Evolutionary conservation across 768 basidiomycete species (phyloP).

Genomic region (Agrocybe pediades): DNA sequence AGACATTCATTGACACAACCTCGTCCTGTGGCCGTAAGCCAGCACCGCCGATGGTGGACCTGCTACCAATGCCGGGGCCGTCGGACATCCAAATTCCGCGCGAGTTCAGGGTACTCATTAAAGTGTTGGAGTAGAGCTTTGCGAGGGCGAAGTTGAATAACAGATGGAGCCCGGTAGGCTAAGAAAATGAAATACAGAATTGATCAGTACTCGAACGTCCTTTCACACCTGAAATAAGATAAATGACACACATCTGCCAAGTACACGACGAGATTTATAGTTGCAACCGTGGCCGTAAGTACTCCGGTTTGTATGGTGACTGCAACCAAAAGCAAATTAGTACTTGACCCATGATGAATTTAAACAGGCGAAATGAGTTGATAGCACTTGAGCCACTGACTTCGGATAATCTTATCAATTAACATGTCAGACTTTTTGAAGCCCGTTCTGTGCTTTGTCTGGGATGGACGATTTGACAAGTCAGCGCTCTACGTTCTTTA

Average conservation of each 20-base stretch:
- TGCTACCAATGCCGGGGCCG: not conserved
- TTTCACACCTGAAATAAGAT: constrained; percentile 13
- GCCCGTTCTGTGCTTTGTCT: constrained; percentile 43
- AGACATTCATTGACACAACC: not conserved
- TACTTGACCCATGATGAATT: no score
- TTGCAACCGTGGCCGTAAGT: constrained; percentile 32
- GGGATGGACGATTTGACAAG: no score
- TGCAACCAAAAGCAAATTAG: constrained; percentile 6
- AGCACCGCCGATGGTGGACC: not conserved
- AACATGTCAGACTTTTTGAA: constrained; percentile 39
- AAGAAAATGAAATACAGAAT: no score
- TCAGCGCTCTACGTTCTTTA: no score
- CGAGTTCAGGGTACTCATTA: constrained; percentile 19
- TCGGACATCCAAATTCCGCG: constrained; percentile 10
- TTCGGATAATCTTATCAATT: constrained; percentile 41
- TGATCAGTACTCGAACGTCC: not conserved
- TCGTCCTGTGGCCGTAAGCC: no score
- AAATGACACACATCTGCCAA: constrained; percentile 12
- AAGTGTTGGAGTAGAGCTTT: constrained; percentile 16
- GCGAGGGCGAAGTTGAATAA: constrained; percentile 18
- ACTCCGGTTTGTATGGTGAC: constrained; percentile 38
- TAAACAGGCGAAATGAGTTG: not conserved
- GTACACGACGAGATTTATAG: constrained; percentile 29
- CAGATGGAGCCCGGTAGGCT: constrained; percentile 7
- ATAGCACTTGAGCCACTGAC: constrained; percentile 16